A percentile compares a stretch with the other conserved stretches of the same genome.
Conservation (phyloP, 352 stramenopile genomes). For the Phytophthora macrochlamydospora region DNA sequence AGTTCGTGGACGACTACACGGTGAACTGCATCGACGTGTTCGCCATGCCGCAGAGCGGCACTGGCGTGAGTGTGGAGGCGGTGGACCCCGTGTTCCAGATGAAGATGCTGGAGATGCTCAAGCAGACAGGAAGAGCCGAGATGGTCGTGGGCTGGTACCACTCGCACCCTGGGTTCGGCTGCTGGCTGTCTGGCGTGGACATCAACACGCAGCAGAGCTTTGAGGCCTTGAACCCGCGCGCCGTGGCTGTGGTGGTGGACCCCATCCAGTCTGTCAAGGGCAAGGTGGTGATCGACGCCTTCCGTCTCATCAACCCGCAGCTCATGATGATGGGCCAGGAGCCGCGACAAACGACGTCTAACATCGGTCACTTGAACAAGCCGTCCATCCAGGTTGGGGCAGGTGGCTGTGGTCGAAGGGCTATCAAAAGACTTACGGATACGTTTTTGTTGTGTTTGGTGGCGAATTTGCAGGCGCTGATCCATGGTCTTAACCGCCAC, state of each 20-base stretch:
- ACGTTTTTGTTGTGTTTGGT: conserved; percentile 12
- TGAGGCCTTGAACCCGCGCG: conserved; percentile 97
- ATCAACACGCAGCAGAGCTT: conserved; percentile 99
- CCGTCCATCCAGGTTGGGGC: conserved; percentile 94
- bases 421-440: neutral
- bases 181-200: conserved; percentile 99
- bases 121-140: conserved; percentile 96
- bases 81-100: conserved; percentile 99
- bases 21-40: conserved; percentile 99
- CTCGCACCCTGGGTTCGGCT: conserved; percentile 99
- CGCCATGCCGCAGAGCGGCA: conserved; percentile 98
- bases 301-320: conserved; percentile 99
- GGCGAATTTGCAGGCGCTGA: conserved; percentile 77
- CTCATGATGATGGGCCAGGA: conserved; percentile 99
- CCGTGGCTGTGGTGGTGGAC: conserved; percentile 99
- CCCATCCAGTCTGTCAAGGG: conserved; percentile 99
- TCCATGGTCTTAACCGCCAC: conserved; percentile 98
- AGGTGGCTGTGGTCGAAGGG: neutral
- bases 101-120: conserved; percentile 99
- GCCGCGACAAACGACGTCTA: conserved; percentile 98
- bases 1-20: conserved; percentile 99
- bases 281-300: conserved; percentile 99
- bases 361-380: conserved; percentile 99
- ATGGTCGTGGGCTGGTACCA: conserved; percentile 99
- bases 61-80: conserved; percentile 96